Conservation (phyloP, 139 green algal genomes). For the Limnomonas spitsbergensis region DNA sequence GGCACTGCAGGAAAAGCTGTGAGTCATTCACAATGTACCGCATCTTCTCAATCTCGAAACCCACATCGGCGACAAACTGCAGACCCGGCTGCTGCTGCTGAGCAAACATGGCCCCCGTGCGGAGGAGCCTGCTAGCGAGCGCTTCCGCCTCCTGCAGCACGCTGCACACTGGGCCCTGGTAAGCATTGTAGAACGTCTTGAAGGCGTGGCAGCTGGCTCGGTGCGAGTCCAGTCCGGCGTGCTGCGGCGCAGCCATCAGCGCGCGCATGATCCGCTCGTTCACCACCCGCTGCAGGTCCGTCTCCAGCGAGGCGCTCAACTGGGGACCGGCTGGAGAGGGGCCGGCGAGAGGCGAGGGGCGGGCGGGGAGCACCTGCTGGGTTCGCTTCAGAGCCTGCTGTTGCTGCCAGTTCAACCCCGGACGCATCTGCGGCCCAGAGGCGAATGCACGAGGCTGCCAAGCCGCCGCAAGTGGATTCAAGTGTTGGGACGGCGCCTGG, state of each 20-base stretch:
- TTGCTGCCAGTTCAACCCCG: background rate
- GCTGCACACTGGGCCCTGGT: background rate
- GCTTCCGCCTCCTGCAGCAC: background rate
- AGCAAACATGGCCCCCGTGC: background rate
- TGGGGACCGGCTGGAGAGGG: too few relatives aligned
- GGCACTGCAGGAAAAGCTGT: too few relatives aligned
- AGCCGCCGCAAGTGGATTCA: background rate
- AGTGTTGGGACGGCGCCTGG: background rate
- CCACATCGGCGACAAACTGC: background rate
- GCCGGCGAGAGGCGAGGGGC: background rate
- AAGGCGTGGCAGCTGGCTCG: background rate
- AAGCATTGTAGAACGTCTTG: background rate
- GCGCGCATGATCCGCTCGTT: background rate
- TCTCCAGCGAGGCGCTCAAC: background rate
- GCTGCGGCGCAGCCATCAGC: background rate
- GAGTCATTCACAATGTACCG: too few relatives aligned
- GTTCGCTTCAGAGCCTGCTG: background rate
- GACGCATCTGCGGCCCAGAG: background rate
- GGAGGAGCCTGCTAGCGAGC: background rate
- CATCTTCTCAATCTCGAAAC: background rate
- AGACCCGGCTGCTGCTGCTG: background rate
- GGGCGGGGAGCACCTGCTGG: background rate
- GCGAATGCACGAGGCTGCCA: background rate
- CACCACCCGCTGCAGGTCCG: background rate
- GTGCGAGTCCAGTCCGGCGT: background rate